Evolutionary conservation across 202 grass and related monocot genomes (phyloP), one percentile per base, ranked within the genome.

Genomic region (Panicum hallii): DNA sequence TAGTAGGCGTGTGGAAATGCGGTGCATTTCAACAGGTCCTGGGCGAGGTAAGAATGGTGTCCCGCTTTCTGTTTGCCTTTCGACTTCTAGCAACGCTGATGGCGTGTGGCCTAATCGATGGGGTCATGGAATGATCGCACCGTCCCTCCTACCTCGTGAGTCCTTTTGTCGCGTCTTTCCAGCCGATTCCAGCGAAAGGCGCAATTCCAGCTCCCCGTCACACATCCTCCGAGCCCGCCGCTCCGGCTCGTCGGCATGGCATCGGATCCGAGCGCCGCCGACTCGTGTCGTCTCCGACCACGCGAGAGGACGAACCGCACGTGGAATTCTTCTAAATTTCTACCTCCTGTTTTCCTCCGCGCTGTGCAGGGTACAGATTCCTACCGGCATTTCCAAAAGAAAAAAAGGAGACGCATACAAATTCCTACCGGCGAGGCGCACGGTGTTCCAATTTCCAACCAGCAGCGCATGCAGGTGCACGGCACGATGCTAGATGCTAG

Each of bases 161-260:
- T 49, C 34, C 22, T 71, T 72, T 83, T 26, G 52, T 70, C 79
- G 54, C 54, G 58, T 77, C 11, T 67, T 30, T 67, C 78, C 14
- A 52, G 8, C 53, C 1, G 30, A 30, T 42, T 23, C 67, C 67
- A 46, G 66, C 66, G 40, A 28, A 45, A 46, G 13, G 69, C 20
- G 44, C 70, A 49, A 9, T 28, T 53, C 70, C 70, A 30, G 47
- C 32, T 19, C 66, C 15, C 40, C 22, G 28, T 10, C 67, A 16
- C 45, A 30, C 8, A 58, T 49, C 36, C 67, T 48, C 26, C 19
- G 67, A 43, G 14, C 22, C 54, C 54, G 20, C 11, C 11, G 47
- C 43, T 2, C 12, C n/a, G 11, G 9, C 38, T 9, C 23, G 23
- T 34, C 4, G 11, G 15, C 62, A 57, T 20, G 36, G n/a, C 60